Evolutionary conservation across 164 flowering plant genomes (phyloP), one percentile per base, ranked within the genome.

Genomic region (Tinospora cordifolia): DNA sequence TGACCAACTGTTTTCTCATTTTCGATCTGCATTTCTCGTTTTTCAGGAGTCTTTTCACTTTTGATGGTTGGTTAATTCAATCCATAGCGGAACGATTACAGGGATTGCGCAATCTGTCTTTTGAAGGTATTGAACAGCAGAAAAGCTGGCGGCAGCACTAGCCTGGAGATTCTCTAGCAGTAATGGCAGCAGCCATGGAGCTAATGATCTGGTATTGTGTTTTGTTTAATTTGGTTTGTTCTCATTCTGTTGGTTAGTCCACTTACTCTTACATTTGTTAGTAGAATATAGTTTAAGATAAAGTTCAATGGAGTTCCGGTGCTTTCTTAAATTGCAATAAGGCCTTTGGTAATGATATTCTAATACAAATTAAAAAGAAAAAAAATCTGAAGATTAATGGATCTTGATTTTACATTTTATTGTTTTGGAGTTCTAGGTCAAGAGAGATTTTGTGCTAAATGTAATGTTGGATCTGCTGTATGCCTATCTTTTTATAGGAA

Each of bases 111-210:
- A 60, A 70, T 65, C 74, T 79, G 49, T 34, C 21, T 54, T 71
- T 62, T 21, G 47, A 39, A 78, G 67, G 60, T 75, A 77, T 69
- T 67, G 49, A 69, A 77, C 60, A 39, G 65, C 62, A 75, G 87
- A 71, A 60, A 84, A 84, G 77, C 69, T 87, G 93, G 91, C 91
- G 82, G 81, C 90, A 0, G 75, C 88, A 75, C 72, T 86, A 44
- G 83, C 79, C 30, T 83, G 90, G 91, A 83, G 93, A 78, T 77
- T 75, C 39, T 26, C 90, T 77, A 79, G 84, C 78, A 75, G 79
- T 78, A 86, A 85, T 81, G 87, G 88, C 81, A 79, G 76, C 75
- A 63, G 79, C 83, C 80, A 62, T 70, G 75, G 83, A 25, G 15
- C 82, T 51, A 85, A 74, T 73, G 90, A 86, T 77, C 46, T 80